phyloP scores from a whole-genome alignment of 2,329 filamentous ascomycete genomes.

The Thermothelomyces thermophilus region DNA sequence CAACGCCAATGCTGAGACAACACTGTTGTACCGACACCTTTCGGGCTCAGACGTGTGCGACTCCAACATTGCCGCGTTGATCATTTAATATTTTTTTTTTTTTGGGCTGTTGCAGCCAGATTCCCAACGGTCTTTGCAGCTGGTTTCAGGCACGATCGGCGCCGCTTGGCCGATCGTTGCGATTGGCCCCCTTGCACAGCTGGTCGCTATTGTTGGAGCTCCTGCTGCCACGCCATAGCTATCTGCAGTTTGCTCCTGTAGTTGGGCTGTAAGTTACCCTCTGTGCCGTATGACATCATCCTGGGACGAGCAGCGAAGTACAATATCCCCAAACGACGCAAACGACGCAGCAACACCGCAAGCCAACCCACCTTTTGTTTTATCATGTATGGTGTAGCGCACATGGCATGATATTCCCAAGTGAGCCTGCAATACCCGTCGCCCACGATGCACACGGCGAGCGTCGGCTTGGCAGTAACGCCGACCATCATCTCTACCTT shows the following conservation, averaged over 20 bases:
- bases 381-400: background rate
- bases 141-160: conserved; percentile 10
- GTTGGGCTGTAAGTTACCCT: conserved; percentile 14
- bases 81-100: too few species aligned
- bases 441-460: conserved; percentile 62
- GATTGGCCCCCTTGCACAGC: conserved; percentile 5
- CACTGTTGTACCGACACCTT: background rate
- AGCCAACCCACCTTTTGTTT: background rate
- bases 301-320: background rate
- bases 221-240: too few species aligned
- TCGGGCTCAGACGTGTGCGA: background rate
- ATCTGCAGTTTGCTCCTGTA: background rate
- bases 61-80: background rate
- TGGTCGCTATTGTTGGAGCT: background rate
- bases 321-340: background rate
- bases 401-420: too few species aligned
- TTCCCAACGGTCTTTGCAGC: background rate
- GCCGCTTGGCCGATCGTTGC: conserved; percentile 5
- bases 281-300: conserved; percentile 19
- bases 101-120: too few species aligned
- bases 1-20: too few species aligned
- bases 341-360: background rate
- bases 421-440: background rate
- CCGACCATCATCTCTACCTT: conserved; percentile 83
- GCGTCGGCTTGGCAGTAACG: conserved; percentile 75